A percentile compares a stretch with the other conserved stretches of the same genome.
Conservation (phyloP, 2,329 filamentous ascomycete genomes). For the Lachnellula arida region DNA sequence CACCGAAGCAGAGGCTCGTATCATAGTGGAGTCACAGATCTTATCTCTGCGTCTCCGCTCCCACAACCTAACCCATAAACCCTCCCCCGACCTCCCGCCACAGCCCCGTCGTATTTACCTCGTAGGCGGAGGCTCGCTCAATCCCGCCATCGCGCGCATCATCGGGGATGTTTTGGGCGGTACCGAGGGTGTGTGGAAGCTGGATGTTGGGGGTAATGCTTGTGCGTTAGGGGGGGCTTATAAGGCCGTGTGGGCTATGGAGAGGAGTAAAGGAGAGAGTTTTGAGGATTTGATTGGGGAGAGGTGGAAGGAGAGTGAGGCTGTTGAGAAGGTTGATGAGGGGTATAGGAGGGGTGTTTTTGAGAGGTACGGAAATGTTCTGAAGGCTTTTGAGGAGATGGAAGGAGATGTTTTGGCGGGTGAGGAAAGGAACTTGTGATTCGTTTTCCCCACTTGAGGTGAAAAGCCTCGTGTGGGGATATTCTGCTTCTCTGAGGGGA, state of each 20-base stretch:
- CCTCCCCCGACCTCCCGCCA: constrained; percentile 56
- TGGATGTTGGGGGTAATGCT: constrained; percentile 92
- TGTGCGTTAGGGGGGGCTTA: constrained; percentile 93
- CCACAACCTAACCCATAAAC: constrained; percentile 63
- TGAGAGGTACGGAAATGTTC: constrained; percentile 69
- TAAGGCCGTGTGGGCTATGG: constrained; percentile 90
- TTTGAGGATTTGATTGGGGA: constrained; percentile 84
- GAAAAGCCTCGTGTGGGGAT: background rate
- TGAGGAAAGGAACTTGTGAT: constrained; percentile 23
- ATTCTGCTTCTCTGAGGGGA: background rate
- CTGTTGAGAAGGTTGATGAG: constrained; percentile 75
- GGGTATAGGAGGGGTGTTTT: constrained; percentile 75
- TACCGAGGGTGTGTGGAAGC: constrained; percentile 82
- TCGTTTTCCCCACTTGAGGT: background rate
- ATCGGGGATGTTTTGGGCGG: constrained; percentile 86
- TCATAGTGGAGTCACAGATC: constrained; percentile 92
- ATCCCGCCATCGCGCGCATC: constrained; percentile 81
- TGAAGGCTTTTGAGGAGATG: constrained; percentile 73
- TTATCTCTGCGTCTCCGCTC: constrained; percentile 86
- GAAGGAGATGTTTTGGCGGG: constrained; percentile 59
- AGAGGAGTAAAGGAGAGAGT: constrained; percentile 60
- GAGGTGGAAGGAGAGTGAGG: constrained; percentile 80
- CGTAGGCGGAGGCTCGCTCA: constrained; percentile 86
- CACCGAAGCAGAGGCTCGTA: constrained; percentile 69
- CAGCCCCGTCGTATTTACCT: constrained; percentile 90